These are phyloP conservation scores for Diaporthe humulicola DNA, from an alignment of 2,329 filamentous ascomycete genomes.

Conservation along the genomic window DNA sequence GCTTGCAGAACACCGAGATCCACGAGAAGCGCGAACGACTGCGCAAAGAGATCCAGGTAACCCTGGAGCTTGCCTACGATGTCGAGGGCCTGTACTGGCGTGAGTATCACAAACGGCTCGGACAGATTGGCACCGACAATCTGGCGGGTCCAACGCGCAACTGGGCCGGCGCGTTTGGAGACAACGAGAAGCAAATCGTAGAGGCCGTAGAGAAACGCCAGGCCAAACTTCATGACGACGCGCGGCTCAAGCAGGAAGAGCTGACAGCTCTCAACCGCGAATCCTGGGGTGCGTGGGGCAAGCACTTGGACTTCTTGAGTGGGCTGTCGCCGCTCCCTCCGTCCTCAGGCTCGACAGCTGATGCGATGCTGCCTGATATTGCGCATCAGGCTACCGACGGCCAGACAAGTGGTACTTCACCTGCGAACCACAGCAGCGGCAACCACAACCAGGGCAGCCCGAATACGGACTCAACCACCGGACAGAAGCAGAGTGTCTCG, in stretches of 20 bases:
- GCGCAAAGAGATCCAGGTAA: neutral
- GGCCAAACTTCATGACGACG: neutral
- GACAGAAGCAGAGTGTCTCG: neutral
- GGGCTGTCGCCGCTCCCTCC: neutral
- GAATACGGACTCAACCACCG: neutral
- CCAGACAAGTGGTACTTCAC: neutral
- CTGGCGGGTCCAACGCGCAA: neutral
- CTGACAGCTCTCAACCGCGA: neutral
- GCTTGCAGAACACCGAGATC: neutral
- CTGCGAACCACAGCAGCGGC: neutral
- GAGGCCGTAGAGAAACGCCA: neutral
- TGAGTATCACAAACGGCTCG: neutral
- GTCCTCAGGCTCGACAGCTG: neutral
- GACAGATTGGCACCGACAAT: neutral
- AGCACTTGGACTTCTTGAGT: neutral
- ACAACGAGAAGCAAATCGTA: neutral
- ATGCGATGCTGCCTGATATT: neutral
- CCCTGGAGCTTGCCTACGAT: neutral
- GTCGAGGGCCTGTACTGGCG: conserved; percentile 22
- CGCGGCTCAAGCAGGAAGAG: neutral
- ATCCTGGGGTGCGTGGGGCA: conserved; percentile 31
- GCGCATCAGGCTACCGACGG: neutral
- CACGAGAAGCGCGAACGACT: conserved; percentile 3
- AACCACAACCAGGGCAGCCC: neutral
- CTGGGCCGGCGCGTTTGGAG: conserved; percentile 25